Base-by-base conservation (phyloP, 345 rosid species). In the Physaria fendleri region DNA sequence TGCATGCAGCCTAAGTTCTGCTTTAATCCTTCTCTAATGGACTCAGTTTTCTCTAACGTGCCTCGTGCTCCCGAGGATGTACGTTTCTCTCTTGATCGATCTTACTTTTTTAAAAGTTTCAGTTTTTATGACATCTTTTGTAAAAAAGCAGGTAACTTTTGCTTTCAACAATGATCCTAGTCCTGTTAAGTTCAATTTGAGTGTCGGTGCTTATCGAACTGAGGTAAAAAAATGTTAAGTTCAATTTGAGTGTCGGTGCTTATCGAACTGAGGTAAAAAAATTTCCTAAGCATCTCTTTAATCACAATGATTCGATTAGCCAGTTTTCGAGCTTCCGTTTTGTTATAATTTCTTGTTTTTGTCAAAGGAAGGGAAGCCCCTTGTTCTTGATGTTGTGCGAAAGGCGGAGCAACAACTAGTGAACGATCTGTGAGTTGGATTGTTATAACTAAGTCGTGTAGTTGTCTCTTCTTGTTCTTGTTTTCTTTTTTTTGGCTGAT, bases 231-330 rank as follows among this genome's bases (percentile, higher is more conserved):
- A n/a, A n/a, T 3, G 28, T 25, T 25, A 25, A 25, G 82, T 64
- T 92, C 52, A 92, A 89, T 75, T 71, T 93, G 71, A 97, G 99
- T 24, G 99, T 89, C 13, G 99, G 99, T 27, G 99, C 99, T 39
- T 93, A 93, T 62, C 83, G 99, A 64, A 93, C 97, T 32, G 95
- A 93, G 94, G 99, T 93, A 60, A 32, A 9, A 1, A 16, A 20
- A n/a, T 11, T 3, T 32, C 48, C 11, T 21, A 60, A 35, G 15
- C 27, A 42, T 33, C 29, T 10, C 56, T 24, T n/a, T 53, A 1
- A 10, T 32, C 24, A 2, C 5, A 10, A 13, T 39, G 46, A 17
- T 59, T 67, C 3, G 18, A 14, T 39, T 48, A 7, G 14, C 62
- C 7, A 13, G 23, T 69, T 65, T 60, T 6, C 4, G 13, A 61